These are phyloP conservation scores for Suillus paluster DNA, from an alignment of 768 basidiomycete genomes.

Conservation along the genomic window DNA sequence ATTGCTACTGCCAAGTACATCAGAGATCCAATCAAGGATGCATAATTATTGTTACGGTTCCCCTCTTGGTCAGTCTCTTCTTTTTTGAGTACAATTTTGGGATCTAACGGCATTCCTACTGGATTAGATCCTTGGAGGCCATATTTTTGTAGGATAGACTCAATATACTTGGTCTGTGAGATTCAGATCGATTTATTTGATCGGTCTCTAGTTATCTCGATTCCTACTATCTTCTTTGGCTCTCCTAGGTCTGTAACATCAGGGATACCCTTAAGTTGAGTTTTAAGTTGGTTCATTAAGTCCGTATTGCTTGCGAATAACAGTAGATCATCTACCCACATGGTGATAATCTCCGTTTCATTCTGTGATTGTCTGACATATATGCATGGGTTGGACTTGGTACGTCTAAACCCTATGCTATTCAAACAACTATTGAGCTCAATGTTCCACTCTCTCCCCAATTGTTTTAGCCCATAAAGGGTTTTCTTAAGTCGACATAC, in stretches of 20 bases:
- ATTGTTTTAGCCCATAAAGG: constrained; percentile 37
- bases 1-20: constrained; percentile 25
- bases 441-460: constrained; percentile 34
- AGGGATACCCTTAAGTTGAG: neutral
- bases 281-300: neutral
- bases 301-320: neutral
- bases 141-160: constrained; percentile 5
- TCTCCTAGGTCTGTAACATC: constrained; percentile 13
- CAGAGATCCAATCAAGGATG: constrained; percentile 22
- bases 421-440: constrained; percentile 25
- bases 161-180: constrained; percentile 15
- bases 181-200: neutral
- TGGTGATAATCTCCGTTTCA: constrained; percentile 21
- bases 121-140: constrained; percentile 5
- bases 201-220: constrained; percentile 21
- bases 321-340: constrained; percentile 36
- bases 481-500: constrained; percentile 27
- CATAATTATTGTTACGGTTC: constrained; percentile 12
- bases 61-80: neutral
- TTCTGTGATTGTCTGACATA: constrained; percentile 5
- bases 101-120: constrained; percentile 9
- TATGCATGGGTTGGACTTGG: constrained; percentile 26
- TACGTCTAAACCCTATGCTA: constrained; percentile 20
- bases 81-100: neutral
- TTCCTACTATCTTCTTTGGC: constrained; percentile 26